Evolutionary conservation across 2,329 filamentous ascomycete species (phyloP), one percentile per base, ranked within the genome.

Genomic region (Macrophomina pseudophaseolina): DNA sequence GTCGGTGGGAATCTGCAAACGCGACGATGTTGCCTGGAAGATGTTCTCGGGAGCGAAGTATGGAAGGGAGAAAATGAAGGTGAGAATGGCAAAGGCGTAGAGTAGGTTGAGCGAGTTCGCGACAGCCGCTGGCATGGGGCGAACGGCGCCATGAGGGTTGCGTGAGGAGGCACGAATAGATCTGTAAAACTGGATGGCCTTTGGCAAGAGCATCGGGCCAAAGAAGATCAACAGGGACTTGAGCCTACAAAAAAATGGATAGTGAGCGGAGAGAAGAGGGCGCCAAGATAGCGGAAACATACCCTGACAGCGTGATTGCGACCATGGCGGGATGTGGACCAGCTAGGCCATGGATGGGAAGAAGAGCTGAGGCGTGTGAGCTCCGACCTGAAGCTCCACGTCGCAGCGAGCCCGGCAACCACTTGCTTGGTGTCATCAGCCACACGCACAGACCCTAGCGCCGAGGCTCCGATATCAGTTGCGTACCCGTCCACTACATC

Each of bases 1-100:
- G 74, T 94, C 91, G 49, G 87, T 90, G n/a, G 93, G 89, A 49
- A 91, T 94, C 73, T 93, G 91, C 18, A 98, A 87, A 40, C 94
- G 91, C 60, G 92, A 95, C 66, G 88, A 84, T 0, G 94, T 97
- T 18, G 83, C 78, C 35, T 79, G 75, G 83, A 98, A 97, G 77
- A 98, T 82, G 80, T 97, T 97, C 75, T 92, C 88, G 4, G 91
- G 90, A 5, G 87, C 82, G 74, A 93, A 89, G 67, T 80, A 70
- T 0, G 92, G 89, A 0, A 94, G 80, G 16, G 90, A 89, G 67
- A 87, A 85, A 67, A 89, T 72, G 62, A 91, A 78, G 71, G 84
- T 86, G 67, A 85, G 69, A 52, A 83, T 70, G 53, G 82, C 82
- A 69, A 83, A 81, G 71, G 86, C 64, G 75, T 87, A 81, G 72